These are phyloP conservation scores for Aspergillus candidus DNA, from an alignment of 2,329 filamentous ascomycete species.

Conservation along the genomic window DNA sequence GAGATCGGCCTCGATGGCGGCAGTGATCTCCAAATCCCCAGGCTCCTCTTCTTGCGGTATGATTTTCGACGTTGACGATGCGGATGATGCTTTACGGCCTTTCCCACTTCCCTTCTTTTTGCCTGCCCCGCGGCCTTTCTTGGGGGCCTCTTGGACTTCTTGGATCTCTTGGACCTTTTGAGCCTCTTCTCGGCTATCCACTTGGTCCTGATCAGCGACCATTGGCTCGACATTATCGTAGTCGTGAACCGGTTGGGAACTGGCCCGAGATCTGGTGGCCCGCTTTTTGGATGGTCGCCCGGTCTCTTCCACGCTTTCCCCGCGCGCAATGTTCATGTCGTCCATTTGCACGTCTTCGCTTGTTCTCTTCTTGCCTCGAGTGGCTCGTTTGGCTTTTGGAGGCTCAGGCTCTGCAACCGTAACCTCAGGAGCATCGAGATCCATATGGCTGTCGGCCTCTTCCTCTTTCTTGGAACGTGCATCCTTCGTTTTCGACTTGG, in stretches of 20 bases:
- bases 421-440: slow-evolving; percentile 23
- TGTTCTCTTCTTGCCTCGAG: slow-evolving; percentile 54
- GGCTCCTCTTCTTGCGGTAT: slow-evolving; percentile 43
- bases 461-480: slow-evolving; percentile 36
- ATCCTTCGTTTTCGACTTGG: slow-evolving; percentile 31
- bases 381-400: slow-evolving; percentile 31
- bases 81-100: slow-evolving; percentile 46
- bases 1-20: slow-evolving; percentile 59
- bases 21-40: slow-evolving; percentile 61
- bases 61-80: slow-evolving; percentile 44
- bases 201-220: slow-evolving; percentile 14
- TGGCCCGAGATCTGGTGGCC: slow-evolving; percentile 48
- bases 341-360: slow-evolving; percentile 50
- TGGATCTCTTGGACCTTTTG: slow-evolving; percentile 19
- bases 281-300: slow-evolving; percentile 54
- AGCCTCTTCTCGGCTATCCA: slow-evolving; percentile 12
- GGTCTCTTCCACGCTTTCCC: slow-evolving; percentile 17
- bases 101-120: slow-evolving; percentile 38
- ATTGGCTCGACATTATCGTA: slow-evolving; percentile 27
- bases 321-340: slow-evolving; percentile 12
- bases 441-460: slow-evolving; percentile 38
- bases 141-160: slow-evolving; percentile 25
- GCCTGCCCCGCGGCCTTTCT: slow-evolving; percentile 40
- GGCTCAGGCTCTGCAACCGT: slow-evolving; percentile 23
- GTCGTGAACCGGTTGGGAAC: slow-evolving; percentile 33